Conservation (phyloP, 208 protist genomes). For the Acanthamoeba royreba region DNA sequence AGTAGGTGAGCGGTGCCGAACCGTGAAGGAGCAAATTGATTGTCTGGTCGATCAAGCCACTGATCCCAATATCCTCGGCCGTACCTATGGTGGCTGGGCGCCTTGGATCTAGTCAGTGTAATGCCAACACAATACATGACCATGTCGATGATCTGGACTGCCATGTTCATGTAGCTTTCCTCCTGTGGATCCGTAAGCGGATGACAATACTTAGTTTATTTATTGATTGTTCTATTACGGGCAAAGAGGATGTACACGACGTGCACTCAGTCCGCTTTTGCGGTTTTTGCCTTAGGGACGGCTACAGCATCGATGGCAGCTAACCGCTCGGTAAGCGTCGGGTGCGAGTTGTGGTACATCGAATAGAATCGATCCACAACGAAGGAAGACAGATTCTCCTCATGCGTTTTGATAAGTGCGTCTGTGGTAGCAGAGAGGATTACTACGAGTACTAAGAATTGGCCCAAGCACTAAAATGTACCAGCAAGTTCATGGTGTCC, state of each 20-base stretch:
- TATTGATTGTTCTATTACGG: too few species aligned
- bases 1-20: slow-evolving; percentile 3
- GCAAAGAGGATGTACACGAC: too few species aligned
- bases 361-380: slow-evolving; percentile 76
- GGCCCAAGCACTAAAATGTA: not conserved
- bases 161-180: too few species aligned
- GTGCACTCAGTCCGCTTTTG: not conserved
- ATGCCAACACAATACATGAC: too few species aligned
- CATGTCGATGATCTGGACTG: too few species aligned
- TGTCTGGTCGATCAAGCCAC: slow-evolving; percentile 86
- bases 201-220: too few species aligned
- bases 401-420: not conserved
- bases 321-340: slow-evolving; percentile 81
- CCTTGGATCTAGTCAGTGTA: slow-evolving; percentile 51
- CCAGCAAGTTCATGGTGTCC: not conserved
- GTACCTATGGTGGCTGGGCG: slow-evolving; percentile 75
- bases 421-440: not conserved
- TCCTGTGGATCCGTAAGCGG: too few species aligned
- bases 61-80: slow-evolving; percentile 83
- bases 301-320: slow-evolving; percentile 70
- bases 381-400: not conserved
- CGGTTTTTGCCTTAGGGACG: not conserved
- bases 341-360: slow-evolving; percentile 82
- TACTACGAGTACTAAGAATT: not conserved
- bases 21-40: slow-evolving; percentile 69